Conservation (phyloP, 2,329 filamentous ascomycete species). For the Calonectria leucothoes region DNA sequence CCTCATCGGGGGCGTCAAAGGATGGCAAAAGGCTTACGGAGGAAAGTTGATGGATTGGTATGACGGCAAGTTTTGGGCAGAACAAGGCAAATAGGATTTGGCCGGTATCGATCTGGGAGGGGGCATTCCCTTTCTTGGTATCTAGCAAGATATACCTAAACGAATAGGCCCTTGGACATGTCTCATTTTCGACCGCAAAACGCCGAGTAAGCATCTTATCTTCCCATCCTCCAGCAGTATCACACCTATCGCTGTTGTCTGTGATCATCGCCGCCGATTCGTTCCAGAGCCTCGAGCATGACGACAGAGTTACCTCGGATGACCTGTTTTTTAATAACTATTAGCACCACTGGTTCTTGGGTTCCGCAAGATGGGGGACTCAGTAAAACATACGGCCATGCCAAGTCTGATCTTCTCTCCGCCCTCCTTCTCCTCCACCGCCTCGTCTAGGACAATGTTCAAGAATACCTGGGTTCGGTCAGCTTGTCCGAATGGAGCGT, state of each 20-base stretch:
- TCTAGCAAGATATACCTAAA: conserved; percentile 44
- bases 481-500: conserved; percentile 2
- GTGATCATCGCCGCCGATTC: conserved; percentile 71
- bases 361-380: not conserved
- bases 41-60: conserved; percentile 63
- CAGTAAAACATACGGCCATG: conserved; percentile 79
- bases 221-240: conserved; percentile 29
- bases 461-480: conserved; percentile 80
- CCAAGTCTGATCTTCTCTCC: conserved; percentile 91
- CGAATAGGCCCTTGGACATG: conserved; percentile 33
- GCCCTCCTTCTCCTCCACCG: conserved; percentile 91
- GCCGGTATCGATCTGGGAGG: conserved; percentile 27
- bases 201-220: conserved; percentile 46
- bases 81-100: conserved; percentile 37
- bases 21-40: conserved; percentile 63
- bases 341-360: conserved; percentile 39
- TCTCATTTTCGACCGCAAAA: conserved; percentile 48
- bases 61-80: conserved; percentile 54
- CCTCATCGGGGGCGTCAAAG: conserved; percentile 64
- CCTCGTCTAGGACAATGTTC: conserved; percentile 97
- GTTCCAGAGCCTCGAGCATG: conserved; percentile 88
- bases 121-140: conserved; percentile 42
- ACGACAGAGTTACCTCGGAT: conserved; percentile 98
- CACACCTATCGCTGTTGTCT: conserved; percentile 47
- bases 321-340: conserved; percentile 69